Evolutionary conservation across 2,329 filamentous ascomycete species (phyloP), one percentile per base, ranked within the genome.

Genomic region (Fusarium siculi): DNA sequence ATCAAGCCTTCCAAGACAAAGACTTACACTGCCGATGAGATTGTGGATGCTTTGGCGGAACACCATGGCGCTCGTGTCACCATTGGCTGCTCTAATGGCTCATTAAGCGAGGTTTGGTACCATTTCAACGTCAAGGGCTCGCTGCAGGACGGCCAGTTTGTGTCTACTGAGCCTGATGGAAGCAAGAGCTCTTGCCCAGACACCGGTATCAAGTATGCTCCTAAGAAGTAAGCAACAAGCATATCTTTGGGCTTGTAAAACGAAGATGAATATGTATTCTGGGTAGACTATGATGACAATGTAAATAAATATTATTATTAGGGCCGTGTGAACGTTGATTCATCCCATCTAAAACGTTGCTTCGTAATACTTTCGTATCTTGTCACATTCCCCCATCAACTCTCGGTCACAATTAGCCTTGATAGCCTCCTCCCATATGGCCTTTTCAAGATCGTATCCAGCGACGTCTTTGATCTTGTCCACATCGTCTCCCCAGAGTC

Each of bases 41-140:
- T 93, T 68, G 87, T 91, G 78, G 80, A 82, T 43, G 90, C 90
- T 1, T 83, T 93, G 16, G 82, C 82, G 15, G 84, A 87, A 12
- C 82, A 85, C 34, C 85, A 87, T 69, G 89, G 88, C 11, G 85
- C 86, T 30, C 82, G 86, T 18, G 86, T 89, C 10, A 89, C 90
- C 14, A 85, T 93, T 28, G 85, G 89, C 25, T 93, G 91, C 70
- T 82, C 82, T 15, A 74, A 76, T 40, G 77, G 80, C 36, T 79
- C 82, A n/a, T 78, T 90, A 9, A 85, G 85, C 36, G 87, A 90
- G 78, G 82, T 89, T 16, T 89, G 87, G 86, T 90, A 90, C 74
- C 90, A 92, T 78, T 93, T 89, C 84, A 89, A 92, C 68, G 84
- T 88, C 37, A 82, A 84, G 43, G 88, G 88, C 14, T 89, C 87